phyloP scores from a whole-genome alignment of 2,329 filamentous ascomycete species.

The Clarireedia hainanense region DNA sequence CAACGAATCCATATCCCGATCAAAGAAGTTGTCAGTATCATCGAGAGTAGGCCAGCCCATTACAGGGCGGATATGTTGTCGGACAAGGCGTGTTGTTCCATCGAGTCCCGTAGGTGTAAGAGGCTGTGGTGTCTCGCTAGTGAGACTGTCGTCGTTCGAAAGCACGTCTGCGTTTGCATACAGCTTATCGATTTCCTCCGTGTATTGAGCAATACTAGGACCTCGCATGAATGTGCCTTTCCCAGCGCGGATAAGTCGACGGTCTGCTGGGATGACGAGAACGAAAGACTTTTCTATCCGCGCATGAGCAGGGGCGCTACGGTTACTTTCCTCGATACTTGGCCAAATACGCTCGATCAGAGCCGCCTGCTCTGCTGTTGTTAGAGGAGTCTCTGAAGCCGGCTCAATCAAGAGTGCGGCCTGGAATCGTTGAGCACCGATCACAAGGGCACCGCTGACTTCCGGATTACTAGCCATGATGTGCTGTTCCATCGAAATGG shows the following conservation, averaged over 20 bases:
- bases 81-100: background rate
- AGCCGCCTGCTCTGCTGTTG: background rate
- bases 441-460: conserved; percentile 27
- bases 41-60: background rate
- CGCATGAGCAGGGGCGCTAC: conserved; percentile 22
- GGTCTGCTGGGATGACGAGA: conserved; percentile 22
- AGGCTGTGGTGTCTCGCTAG: background rate
- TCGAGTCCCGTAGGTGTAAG: conserved; percentile 28
- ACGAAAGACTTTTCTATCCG: conserved; percentile 24
- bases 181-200: background rate
- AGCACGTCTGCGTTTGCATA: background rate
- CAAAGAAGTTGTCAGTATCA: conserved; percentile 1
- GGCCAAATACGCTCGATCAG: conserved; percentile 21
- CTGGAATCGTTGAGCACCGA: conserved; percentile 30
- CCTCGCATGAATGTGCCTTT: conserved; percentile 32
- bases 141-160: background rate
- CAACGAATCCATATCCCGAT: conserved; percentile 9
- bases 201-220: conserved; percentile 25
- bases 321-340: conserved; percentile 26
- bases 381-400: background rate
- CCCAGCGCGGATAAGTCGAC: conserved; percentile 28
- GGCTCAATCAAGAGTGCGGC: conserved; percentile 31
- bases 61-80: background rate
- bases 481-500: conserved; percentile 18
- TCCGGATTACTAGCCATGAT: conserved; percentile 15